A percentile compares a stretch with the other conserved stretches of the same genome.
Evolutionary conservation across 225 moss, liverwort and hornwort genomes (phyloP).

Genomic region (Bryum argenteum): DNA sequence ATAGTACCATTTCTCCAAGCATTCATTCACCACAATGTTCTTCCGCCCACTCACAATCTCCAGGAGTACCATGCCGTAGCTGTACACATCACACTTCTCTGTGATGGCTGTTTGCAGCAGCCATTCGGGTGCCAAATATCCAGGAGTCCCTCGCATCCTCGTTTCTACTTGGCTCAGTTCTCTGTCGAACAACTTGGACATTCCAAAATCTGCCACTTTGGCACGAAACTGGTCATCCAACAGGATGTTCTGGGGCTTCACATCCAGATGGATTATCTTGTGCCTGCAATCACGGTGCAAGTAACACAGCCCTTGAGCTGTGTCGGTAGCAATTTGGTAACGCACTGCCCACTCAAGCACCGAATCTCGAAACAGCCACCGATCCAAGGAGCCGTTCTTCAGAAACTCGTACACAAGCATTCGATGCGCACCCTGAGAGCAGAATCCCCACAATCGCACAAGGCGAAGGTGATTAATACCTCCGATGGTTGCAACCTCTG

Average conservation of each 20-base stretch:
- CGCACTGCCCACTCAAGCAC: background rate
- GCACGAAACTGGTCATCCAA: slow-evolving; percentile 6
- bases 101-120: slow-evolving; percentile 19
- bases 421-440: slow-evolving; percentile 35
- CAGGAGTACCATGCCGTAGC: slow-evolving; percentile 2
- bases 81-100: background rate
- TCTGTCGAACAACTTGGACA: slow-evolving; percentile 17
- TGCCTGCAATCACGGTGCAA: slow-evolving; percentile 17
- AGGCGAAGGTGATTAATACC: slow-evolving; percentile 44
- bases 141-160: slow-evolving; percentile 43
- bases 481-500: slow-evolving; percentile 43
- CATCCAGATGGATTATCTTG: slow-evolving; percentile 16
- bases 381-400: slow-evolving; percentile 47
- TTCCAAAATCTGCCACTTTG: slow-evolving; percentile 27
- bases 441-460: slow-evolving; percentile 40
- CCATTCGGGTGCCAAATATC: slow-evolving; percentile 54
- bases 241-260: slow-evolving; percentile 34
- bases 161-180: slow-evolving; percentile 37
- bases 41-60: background rate
- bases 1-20: background rate
- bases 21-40: background rate
- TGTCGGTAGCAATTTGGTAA: slow-evolving; percentile 5
- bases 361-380: slow-evolving; percentile 30
- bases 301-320: slow-evolving; percentile 19
- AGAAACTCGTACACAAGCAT: slow-evolving; percentile 56